Conservation (phyloP, 1,139 yeast genomes). For the Wickerhamomyces sp. region DNA sequence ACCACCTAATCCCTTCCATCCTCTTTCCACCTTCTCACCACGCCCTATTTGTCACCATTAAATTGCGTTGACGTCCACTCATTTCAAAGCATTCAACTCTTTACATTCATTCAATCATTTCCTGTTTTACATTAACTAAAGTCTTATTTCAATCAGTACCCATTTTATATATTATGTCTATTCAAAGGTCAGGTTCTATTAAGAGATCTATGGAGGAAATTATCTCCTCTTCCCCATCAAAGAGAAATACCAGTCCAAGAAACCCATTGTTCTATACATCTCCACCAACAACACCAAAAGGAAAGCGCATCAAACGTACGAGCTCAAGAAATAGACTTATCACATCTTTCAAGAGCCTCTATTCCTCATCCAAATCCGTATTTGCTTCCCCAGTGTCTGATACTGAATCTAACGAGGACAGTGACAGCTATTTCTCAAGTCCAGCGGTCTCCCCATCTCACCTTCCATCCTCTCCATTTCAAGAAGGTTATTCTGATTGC, state of each 20-base stretch:
- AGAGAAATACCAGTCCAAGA: conserved; percentile 14
- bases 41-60: conserved; percentile 23
- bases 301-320: conserved; percentile 1
- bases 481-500: not conserved
- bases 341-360: conserved; percentile 19
- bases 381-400: conserved; percentile 17
- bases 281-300: conserved; percentile 19
- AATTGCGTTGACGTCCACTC: conserved; percentile 28
- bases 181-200: conserved; percentile 13
- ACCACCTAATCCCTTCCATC: no score
- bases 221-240: conserved; percentile 12
- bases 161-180: no score
- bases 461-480: not conserved
- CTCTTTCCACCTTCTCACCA: no score
- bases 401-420: conserved; percentile 1
- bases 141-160: no score
- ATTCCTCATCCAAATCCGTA: conserved; percentile 5
- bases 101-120: no score
- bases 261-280: conserved; percentile 7
- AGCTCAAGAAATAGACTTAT: conserved; percentile 12
- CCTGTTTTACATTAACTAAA: no score
- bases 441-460: not conserved
- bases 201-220: conserved; percentile 24
- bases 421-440: not conserved
- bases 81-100: conserved; percentile 12